Evolutionary conservation across 2,329 filamentous ascomycete genomes (phyloP).

Genomic region (Aspergillus fumigatiaffinis): DNA sequence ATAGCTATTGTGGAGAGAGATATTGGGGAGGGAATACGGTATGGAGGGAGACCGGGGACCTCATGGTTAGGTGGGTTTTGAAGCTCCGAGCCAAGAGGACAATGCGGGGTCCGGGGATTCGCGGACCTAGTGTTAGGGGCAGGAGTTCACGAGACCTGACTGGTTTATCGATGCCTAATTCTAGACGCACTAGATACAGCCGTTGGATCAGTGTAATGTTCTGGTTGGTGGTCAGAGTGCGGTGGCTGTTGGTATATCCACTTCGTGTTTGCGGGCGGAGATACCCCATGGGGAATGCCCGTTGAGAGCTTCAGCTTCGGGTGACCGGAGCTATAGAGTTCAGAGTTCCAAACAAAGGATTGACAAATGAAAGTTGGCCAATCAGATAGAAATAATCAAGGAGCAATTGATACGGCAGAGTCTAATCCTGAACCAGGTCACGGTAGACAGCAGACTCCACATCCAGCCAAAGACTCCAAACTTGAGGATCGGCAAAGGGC

Average conservation of each 20-base stretch:
- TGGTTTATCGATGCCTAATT: neutral
- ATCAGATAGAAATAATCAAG: neutral
- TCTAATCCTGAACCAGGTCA: neutral
- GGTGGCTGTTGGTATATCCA: neutral
- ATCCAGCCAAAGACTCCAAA: slow-evolving; percentile 39
- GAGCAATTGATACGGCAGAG: neutral
- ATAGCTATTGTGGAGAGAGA: neutral
- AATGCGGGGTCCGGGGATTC: neutral
- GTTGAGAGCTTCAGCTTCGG: neutral
- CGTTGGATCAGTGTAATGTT: neutral
- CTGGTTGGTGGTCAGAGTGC: neutral
- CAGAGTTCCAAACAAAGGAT: neutral
- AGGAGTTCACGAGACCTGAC: neutral
- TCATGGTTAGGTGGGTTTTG: neutral
- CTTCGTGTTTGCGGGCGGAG: neutral
- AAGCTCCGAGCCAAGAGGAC: neutral
- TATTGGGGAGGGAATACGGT: neutral
- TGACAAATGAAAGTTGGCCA: neutral
- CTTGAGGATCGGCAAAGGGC: slow-evolving; percentile 45
- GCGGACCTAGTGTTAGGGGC: neutral
- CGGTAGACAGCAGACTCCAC: neutral
- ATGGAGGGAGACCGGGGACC: neutral
- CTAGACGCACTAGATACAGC: neutral
- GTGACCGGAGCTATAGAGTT: neutral
- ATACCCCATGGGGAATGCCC: neutral